Evolutionary conservation across 331 rosid genomes (phyloP).

Genomic region (Erythrophleum ivorense): DNA sequence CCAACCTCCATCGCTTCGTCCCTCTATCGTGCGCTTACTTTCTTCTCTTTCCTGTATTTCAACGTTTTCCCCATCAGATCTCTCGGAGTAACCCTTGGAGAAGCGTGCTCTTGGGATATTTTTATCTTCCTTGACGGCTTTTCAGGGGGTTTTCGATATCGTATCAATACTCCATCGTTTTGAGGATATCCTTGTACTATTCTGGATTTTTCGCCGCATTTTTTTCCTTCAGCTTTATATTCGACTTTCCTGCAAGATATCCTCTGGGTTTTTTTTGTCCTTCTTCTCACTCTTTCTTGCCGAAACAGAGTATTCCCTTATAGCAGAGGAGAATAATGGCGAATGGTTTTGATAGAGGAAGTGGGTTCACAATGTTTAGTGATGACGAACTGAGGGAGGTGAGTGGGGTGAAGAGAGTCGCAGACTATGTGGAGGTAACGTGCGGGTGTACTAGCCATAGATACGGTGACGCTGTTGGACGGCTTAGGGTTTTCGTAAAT

Average conservation of each 20-base stretch:
- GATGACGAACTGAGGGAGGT: constrained; percentile 90
- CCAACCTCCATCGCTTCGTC: background rate
- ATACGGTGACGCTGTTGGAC: constrained; percentile 96
- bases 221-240: constrained; percentile 23
- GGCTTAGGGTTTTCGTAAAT: constrained; percentile 97
- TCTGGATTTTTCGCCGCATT: constrained; percentile 42
- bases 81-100: constrained; percentile 58
- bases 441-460: constrained; percentile 98
- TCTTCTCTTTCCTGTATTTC: constrained; percentile 42
- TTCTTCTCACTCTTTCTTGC: constrained; percentile 25
- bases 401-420: constrained; percentile 75
- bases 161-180: constrained; percentile 38
- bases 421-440: constrained; percentile 84
- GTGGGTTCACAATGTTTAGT: constrained; percentile 68
- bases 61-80: constrained; percentile 77
- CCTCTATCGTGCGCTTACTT: background rate
- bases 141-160: constrained; percentile 44
- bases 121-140: constrained; percentile 12
- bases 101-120: constrained; percentile 48
- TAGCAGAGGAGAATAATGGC: constrained; percentile 58
- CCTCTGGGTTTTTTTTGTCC: constrained; percentile 27
- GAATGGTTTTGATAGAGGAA: constrained; percentile 62
- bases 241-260: constrained; percentile 39
- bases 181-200: constrained; percentile 37
- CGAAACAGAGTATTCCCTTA: constrained; percentile 46